Evolutionary conservation across 2,329 filamentous ascomycete species (phyloP), one percentile per base, ranked within the genome.

Genomic region (Trichoderma sp.): DNA sequence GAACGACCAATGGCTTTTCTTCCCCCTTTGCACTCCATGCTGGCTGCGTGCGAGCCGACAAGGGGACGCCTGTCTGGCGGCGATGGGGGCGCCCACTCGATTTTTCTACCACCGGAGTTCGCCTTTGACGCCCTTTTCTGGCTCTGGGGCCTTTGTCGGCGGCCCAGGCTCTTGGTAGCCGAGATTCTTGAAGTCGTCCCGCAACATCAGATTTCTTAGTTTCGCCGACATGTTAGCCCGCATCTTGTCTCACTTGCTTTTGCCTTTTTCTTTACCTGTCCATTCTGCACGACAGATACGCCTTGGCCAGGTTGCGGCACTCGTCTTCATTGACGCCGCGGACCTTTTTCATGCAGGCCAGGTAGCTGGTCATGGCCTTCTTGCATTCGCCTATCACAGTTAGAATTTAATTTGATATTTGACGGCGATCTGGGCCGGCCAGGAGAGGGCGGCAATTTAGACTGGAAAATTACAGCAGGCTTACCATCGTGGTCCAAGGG

Each of bases 161-260:
- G 74, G 73, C 35, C 72, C 68, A 68, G 73, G 70, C 58, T 78
- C 76, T 57, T 84, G 75, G 74, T 97, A 96, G 0, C 96, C 96
- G 52, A 99, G 83, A 77, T 99, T 99, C 80, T 92, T 93, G 81
- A 98, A 96, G 70, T 97, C 92, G 77, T 99, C 96, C 74, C 88
- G 93, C 8, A 94, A 94, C 96, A 99, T 99, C 37, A 99, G 83
- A 77, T 98, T 97, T 74, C 94, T 94, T 62, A 29, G 59, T 40
- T 53, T 31, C 52, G 67, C 21, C 29, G 13, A 62, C 43, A 37
- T 10, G 63, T 67, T 67, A 67, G 63, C 63, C 21, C 53, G 58
- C 49, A 31, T 21, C 31, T 33, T 37, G 63, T 29, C 66, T 68
- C 58, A 59, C 63, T 24, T 55, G 24, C 24, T 65, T 19, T 35